Evolutionary conservation across 306 rosid genomes (phyloP).

Genomic region (Cicer pinnatifidum): DNA sequence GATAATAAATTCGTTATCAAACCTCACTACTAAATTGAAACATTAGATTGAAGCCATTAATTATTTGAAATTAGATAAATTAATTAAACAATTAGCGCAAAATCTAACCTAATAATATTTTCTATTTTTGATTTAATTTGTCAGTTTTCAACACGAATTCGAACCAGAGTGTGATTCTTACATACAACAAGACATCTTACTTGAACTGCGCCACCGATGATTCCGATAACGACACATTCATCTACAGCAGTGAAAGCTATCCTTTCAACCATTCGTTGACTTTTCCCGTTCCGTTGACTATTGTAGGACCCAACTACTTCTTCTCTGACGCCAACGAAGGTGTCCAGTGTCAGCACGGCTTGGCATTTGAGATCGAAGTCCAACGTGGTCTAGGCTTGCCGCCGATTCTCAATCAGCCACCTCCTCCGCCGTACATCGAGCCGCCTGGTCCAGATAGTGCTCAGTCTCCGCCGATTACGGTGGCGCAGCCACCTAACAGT

Average conservation of each 20-base stretch:
- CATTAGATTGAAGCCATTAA: too few relatives aligned
- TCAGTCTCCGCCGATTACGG: conserved; percentile 53
- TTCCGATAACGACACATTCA: conserved; percentile 58
- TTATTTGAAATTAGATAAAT: not conserved
- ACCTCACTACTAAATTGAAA: not conserved
- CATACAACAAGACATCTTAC: conserved; percentile 65
- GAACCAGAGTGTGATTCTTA: conserved; percentile 80
- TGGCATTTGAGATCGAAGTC: conserved; percentile 74
- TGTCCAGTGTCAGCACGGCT: conserved; percentile 68
- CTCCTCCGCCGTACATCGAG: conserved; percentile 77
- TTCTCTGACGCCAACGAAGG: conserved; percentile 70
- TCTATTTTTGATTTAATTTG: not conserved
- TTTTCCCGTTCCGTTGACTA: conserved; percentile 63
- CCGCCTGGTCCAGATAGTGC: conserved; percentile 59
- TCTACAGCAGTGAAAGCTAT: conserved; percentile 51
- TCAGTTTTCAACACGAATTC: conserved; percentile 79
- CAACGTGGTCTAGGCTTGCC: conserved; percentile 76
- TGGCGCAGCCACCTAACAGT: conserved; percentile 35
- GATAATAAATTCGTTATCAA: not conserved
- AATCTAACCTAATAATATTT: not conserved
- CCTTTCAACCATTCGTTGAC: conserved; percentile 53
- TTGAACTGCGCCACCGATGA: conserved; percentile 64
- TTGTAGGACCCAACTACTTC: conserved; percentile 65
- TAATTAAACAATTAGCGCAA: not conserved
- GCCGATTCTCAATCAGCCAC: conserved; percentile 84